These are phyloP conservation scores for Pseudocercospora pini-densiflorae DNA, from an alignment of 2,329 filamentous ascomycete genomes.

Conservation along the genomic window DNA sequence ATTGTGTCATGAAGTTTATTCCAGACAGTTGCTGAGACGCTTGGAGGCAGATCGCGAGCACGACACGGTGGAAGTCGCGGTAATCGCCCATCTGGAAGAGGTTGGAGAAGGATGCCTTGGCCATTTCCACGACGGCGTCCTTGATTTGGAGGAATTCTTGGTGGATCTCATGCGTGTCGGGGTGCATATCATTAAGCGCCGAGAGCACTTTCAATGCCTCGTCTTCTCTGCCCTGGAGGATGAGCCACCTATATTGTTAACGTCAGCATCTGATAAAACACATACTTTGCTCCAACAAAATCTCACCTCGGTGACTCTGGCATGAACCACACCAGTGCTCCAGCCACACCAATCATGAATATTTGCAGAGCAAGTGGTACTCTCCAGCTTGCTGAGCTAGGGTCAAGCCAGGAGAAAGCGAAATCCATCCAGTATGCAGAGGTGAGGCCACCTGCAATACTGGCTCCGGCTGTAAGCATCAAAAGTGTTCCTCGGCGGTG, in stretches of 20 bases:
- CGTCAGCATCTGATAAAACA: not conserved
- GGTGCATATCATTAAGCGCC: slow-evolving; percentile 52
- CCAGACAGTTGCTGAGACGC: slow-evolving; percentile 43
- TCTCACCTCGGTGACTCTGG: slow-evolving; percentile 38
- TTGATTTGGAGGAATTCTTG: slow-evolving; percentile 58
- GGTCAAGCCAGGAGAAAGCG: slow-evolving; percentile 37
- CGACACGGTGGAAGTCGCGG: slow-evolving; percentile 41
- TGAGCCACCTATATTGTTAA: slow-evolving; percentile 48
- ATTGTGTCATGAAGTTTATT: slow-evolving; percentile 48
- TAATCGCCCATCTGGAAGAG: slow-evolving; percentile 39
- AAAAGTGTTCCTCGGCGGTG: slow-evolving; percentile 53
- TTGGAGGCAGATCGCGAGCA: slow-evolving; percentile 42
- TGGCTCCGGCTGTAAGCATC: slow-evolving; percentile 53
- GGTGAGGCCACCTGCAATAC: slow-evolving; percentile 51
- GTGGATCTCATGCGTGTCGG: slow-evolving; percentile 50
- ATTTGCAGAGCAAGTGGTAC: slow-evolving; percentile 40
- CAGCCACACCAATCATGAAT: slow-evolving; percentile 33
- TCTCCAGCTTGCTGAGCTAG: slow-evolving; percentile 39
- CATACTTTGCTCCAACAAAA: not conserved
- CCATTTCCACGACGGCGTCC: slow-evolving; percentile 55
- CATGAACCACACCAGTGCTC: slow-evolving; percentile 32
- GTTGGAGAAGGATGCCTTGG: slow-evolving; percentile 38
- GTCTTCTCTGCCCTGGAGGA: slow-evolving; percentile 60
- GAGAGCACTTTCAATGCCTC: slow-evolving; percentile 54
- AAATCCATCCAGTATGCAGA: slow-evolving; percentile 47